Percentiles rank a stretch among this genome's conserved stretches.
Conservation (phyloP, 176 grass and related monocot genomes). For the Cenchrus fungigraminus region DNA sequence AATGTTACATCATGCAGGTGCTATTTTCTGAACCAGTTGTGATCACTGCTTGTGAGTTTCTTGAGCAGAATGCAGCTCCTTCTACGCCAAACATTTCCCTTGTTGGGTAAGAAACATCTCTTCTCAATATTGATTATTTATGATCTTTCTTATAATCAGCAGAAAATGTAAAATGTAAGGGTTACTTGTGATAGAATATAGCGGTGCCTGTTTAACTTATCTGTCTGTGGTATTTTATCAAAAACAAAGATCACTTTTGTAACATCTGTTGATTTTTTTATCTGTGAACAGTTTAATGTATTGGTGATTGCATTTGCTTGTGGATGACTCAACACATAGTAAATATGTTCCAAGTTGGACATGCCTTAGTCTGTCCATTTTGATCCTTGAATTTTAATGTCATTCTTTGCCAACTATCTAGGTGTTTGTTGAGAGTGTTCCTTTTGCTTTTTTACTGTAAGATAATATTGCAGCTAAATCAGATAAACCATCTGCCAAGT, state of each 20-base stretch:
- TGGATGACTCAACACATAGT: neutral
- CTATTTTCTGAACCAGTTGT: constrained; percentile 94
- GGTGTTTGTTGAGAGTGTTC: neutral
- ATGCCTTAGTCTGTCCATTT: neutral
- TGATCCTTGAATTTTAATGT: neutral
- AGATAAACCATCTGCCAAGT: neutral
- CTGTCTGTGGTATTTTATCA: neutral
- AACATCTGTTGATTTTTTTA: constrained; percentile 5
- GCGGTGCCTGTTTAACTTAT: constrained; percentile 24
- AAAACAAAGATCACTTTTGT: neutral
- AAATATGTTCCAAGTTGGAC: constrained; percentile 12
- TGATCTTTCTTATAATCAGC: neutral
- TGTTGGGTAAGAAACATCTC: constrained; percentile 62
- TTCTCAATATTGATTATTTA: constrained; percentile 23
- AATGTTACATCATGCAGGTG: constrained; percentile 61
- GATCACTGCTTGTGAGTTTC: constrained; percentile 97
- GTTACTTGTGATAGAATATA: constrained; percentile 17
- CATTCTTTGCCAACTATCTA: neutral
- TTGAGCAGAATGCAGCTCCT: constrained; percentile 89
- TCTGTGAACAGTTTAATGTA: neutral
- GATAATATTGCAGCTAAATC: neutral
- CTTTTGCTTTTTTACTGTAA: neutral
- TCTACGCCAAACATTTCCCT: constrained; percentile 87
- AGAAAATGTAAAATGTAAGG: neutral
- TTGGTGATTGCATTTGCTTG: constrained; percentile 4